Percentiles rank a stretch among this genome's conserved stretches.
These are phyloP conservation scores for Cicer cuneatum DNA, from an alignment of 306 rosid genomes.

Conservation along the genomic window DNA sequence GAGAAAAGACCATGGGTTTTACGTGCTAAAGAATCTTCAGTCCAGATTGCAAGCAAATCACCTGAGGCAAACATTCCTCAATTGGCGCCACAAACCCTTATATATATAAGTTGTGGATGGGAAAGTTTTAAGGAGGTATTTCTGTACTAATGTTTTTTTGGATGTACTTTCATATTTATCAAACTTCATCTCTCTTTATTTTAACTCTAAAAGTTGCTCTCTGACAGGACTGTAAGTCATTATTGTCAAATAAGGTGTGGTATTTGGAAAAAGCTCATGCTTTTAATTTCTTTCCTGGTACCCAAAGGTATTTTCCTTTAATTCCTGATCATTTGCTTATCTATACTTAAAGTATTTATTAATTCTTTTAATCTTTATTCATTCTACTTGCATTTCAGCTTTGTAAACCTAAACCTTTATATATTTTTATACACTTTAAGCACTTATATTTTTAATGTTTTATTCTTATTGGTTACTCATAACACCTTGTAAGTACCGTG, in stretches of 20 bases:
- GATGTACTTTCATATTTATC: slow-evolving; percentile 32
- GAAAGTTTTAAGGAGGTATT: slow-evolving; percentile 97
- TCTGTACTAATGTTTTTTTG: slow-evolving; percentile 13
- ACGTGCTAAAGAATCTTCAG: slow-evolving; percentile 84
- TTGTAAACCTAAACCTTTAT: slow-evolving; percentile 33
- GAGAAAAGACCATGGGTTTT: slow-evolving; percentile 98
- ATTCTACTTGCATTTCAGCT: slow-evolving; percentile 17
- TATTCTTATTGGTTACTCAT: slow-evolving; percentile 16
- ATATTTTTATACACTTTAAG: slow-evolving; percentile 13
- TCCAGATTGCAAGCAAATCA: slow-evolving; percentile 67
- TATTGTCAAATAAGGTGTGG: slow-evolving; percentile 79
- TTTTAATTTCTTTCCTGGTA: slow-evolving; percentile 87
- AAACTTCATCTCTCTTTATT: slow-evolving; percentile 32
- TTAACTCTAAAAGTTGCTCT: slow-evolving; percentile 35
- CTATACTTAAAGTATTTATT: slow-evolving; percentile 8
- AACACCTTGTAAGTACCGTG: slow-evolving; percentile 4
- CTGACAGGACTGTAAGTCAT: slow-evolving; percentile 78
- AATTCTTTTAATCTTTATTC: slow-evolving; percentile 7
- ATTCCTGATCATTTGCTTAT: not conserved
- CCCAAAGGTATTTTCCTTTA: slow-evolving; percentile 64
- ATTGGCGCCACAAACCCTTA: slow-evolving; percentile 80
- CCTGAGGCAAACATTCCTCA: slow-evolving; percentile 47
- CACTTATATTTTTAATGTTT: not conserved
- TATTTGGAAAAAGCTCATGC: slow-evolving; percentile 85
- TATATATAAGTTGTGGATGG: slow-evolving; percentile 99